A percentile compares a stretch with the other conserved stretches of the same genome.
phyloP scores from a whole-genome alignment of 805 yeast species.

The Myxozyma nipponensis region DNA sequence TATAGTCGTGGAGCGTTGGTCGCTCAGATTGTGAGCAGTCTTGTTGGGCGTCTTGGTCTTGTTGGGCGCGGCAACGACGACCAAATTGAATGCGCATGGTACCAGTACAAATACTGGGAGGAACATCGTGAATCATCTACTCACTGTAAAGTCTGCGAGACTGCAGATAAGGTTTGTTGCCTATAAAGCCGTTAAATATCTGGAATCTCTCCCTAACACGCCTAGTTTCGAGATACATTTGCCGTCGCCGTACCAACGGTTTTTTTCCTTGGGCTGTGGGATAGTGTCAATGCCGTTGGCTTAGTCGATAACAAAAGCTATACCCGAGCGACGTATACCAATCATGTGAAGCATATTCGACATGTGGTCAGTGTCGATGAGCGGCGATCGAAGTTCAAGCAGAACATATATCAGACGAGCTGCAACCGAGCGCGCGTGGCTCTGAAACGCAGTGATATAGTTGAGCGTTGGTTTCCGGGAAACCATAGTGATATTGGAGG shows the following conservation, averaged over 20 bases:
- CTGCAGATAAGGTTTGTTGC: slow-evolving; percentile 43
- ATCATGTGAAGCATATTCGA: slow-evolving; percentile 55
- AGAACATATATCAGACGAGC: slow-evolving; percentile 41
- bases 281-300: slow-evolving; percentile 66
- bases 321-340: slow-evolving; percentile 56
- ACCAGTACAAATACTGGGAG: slow-evolving; percentile 50
- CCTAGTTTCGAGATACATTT: slow-evolving; percentile 50
- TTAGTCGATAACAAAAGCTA: slow-evolving; percentile 46
- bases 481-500: slow-evolving; percentile 70
- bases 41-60: slow-evolving; percentile 63
- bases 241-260: slow-evolving; percentile 45
- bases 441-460: slow-evolving; percentile 35
- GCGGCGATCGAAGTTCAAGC: slow-evolving; percentile 59
- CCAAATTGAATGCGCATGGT: slow-evolving; percentile 59
- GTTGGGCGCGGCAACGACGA: slow-evolving; percentile 53
- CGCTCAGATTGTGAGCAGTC: slow-evolving; percentile 60
- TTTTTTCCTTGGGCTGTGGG: slow-evolving; percentile 65
- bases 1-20: slow-evolving; percentile 57
- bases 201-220: too few relatives aligned
- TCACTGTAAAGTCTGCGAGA: slow-evolving; percentile 40
- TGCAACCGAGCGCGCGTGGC: not conserved
- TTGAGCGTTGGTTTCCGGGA: slow-evolving; percentile 67
- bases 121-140: slow-evolving; percentile 55
- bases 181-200: too few relatives aligned
- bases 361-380: slow-evolving; percentile 69